Evolutionary conservation across 768 basidiomycete genomes (phyloP).

Genomic region (Pleurotus tuber-regium): DNA sequence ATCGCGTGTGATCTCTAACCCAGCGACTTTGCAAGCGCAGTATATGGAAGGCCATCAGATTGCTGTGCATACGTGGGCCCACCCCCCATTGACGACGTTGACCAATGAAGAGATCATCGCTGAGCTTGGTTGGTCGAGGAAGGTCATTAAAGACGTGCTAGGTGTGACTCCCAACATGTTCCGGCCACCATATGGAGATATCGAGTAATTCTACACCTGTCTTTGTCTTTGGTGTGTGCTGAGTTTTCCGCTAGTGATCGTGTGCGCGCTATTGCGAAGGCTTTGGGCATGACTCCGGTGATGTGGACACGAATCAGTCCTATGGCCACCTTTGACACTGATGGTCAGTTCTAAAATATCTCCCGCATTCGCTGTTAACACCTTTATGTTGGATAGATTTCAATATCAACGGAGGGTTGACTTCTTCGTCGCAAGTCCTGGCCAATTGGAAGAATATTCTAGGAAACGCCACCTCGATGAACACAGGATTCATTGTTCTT

Average conservation of each 20-base stretch:
- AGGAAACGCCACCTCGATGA: slow-evolving; percentile 49
- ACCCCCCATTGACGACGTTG: slow-evolving; percentile 67
- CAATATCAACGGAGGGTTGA: slow-evolving; percentile 68
- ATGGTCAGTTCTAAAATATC: slow-evolving; percentile 34
- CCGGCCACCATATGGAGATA: slow-evolving; percentile 80
- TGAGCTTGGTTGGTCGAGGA: slow-evolving; percentile 83
- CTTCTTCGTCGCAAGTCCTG: slow-evolving; percentile 54
- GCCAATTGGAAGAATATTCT: slow-evolving; percentile 74
- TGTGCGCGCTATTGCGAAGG: slow-evolving; percentile 75
- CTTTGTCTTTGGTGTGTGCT: neutral
- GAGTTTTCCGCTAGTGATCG: slow-evolving; percentile 57
- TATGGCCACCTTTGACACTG: slow-evolving; percentile 65
- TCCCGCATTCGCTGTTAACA: neutral
- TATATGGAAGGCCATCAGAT: slow-evolving; percentile 81
- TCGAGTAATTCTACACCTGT: slow-evolving; percentile 42
- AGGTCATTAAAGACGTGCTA: slow-evolving; percentile 77
- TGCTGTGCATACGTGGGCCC: slow-evolving; percentile 65
- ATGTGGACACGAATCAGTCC: slow-evolving; percentile 78
- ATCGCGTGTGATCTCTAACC: slow-evolving; percentile 73
- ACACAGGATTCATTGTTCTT: slow-evolving; percentile 81
- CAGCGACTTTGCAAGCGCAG: slow-evolving; percentile 64
- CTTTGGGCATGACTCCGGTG: slow-evolving; percentile 81
- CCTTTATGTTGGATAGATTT: slow-evolving; percentile 49
- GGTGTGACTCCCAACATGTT: slow-evolving; percentile 79
- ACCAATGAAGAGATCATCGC: slow-evolving; percentile 81